Base-by-base conservation (phyloP, 208 protist genomes). In the Leishmania lainsoni region DNA sequence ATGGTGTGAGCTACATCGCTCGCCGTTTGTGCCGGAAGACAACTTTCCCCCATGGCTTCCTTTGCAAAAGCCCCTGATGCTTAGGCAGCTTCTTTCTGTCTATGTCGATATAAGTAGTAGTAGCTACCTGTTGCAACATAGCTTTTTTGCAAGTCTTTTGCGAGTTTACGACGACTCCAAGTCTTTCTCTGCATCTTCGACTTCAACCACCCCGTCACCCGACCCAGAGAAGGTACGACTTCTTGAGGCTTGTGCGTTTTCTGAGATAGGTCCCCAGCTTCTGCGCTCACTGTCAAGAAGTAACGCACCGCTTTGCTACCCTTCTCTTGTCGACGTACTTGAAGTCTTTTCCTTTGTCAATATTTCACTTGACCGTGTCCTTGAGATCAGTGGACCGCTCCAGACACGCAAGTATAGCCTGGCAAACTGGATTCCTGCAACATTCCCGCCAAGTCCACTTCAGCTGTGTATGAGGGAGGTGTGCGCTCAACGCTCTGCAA, bases 1-100 rank as follows among this genome's bases (percentile, higher is more conserved):
- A 29, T 87, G 84, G 79, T 95, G 91, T 76, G 88, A 94, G 75
- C 83, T 97, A 48, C 87, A 91, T 61, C 88, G 88, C 45, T 96
- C 93, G 29, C 90, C 94, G 5, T 96, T 96, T 86, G 94, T 97
- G 0, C 90, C 93, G 1, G 85, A 93, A 65, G 87, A 88, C 49
- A 82, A 90, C 68, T 96, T 96, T 78, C 94, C 94, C 16, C 90
- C 91, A 14, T 97, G 94, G 93, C 84, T 97, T 32, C 94, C 94
- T 8, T 78, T 91, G 10, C 84, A 87, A 29, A 63, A 83, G n/a
- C 78, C 86, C 14, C 83, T 97, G 69, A 93, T 89, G 8, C 87
- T 97, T 20, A 83, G 86, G 17, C 82, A 90, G 45, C 84, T 97
- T 45, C 83, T 97, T 29, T 87, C 92, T 29, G 88, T 92, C 59